phyloP scores from a whole-genome alignment of 164 flowering plant species.

The Vitis rotundifolia region DNA sequence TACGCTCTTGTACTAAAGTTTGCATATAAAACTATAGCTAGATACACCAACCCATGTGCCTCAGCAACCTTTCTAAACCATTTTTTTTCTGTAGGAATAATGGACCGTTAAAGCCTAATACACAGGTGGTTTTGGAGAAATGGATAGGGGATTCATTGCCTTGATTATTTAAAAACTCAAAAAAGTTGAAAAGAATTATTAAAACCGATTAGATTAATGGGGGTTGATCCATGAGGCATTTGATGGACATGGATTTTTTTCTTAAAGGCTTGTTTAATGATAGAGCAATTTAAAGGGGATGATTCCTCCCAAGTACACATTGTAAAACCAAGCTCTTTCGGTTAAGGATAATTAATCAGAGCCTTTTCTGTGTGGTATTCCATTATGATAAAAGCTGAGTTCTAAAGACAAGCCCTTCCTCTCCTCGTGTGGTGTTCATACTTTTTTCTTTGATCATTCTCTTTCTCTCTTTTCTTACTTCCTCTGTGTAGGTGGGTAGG shows the following conservation, averaged over 20 bases:
- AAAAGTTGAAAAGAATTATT: slow-evolving; percentile 1
- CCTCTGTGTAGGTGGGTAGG: too few species aligned
- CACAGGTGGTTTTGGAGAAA: slow-evolving; percentile 13
- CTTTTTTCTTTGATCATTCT: slow-evolving; percentile 19
- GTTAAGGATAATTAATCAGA: too few species aligned
- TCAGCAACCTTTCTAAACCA: slow-evolving; percentile 13
- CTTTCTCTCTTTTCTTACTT: background rate
- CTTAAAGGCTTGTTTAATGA: too few species aligned
- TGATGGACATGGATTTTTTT: background rate
- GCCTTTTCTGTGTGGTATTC: background rate
- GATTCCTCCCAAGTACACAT: too few species aligned
- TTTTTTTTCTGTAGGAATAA: slow-evolving; percentile 16
- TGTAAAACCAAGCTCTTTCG: too few species aligned
- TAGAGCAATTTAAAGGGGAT: too few species aligned
- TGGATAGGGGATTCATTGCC: slow-evolving; percentile 8
- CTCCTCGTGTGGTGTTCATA: slow-evolving; percentile 31
- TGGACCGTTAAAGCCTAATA: slow-evolving; percentile 38
- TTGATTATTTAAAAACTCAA: slow-evolving; percentile 9
- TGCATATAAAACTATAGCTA: slow-evolving; percentile 10
- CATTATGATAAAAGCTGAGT: background rate
- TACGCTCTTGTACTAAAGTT: slow-evolving; percentile 6
- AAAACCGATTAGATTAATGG: too few species aligned
- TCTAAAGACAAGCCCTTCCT: slow-evolving; percentile 5
- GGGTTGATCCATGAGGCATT: background rate
- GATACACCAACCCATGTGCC: slow-evolving; percentile 53